Evolutionary conservation across 345 rosid species (phyloP).

Genomic region (Chamaenerion angustifolium): DNA sequence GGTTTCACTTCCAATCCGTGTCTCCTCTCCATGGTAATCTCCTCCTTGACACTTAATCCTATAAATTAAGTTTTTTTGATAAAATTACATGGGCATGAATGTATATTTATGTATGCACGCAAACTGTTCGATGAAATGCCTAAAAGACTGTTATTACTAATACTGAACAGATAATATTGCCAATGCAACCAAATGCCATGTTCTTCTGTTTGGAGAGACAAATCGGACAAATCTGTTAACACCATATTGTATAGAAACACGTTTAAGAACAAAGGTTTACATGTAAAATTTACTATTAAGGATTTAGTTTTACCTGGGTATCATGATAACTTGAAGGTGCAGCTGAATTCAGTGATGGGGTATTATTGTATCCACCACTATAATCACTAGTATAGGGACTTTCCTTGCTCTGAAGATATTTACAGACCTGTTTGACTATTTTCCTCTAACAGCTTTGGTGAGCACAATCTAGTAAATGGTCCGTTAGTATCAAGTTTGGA

Average conservation of each 20-base stretch:
- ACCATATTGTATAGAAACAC: not conserved
- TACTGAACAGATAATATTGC: no score
- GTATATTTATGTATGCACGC: no score
- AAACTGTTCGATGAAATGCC: no score
- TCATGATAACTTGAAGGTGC: constrained; percentile 16
- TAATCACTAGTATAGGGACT: not conserved
- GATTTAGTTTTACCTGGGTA: constrained; percentile 15
- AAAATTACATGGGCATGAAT: no score
- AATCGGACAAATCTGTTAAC: constrained; percentile 25
- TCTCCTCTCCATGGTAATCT: no score
- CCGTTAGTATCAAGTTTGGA: not conserved
- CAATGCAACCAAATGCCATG: constrained; percentile 44
- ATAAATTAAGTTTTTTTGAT: no score
- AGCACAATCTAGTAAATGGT: constrained; percentile 15
- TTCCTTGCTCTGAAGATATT: constrained; percentile 52
- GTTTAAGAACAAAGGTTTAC: not conserved
- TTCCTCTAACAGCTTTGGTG: constrained; percentile 95
- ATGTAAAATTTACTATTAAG: not conserved
- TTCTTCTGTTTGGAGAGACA: constrained; percentile 29
- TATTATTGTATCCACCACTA: constrained; percentile 8
- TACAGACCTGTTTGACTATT: constrained; percentile 95
- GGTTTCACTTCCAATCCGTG: no score
- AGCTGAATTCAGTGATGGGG: constrained; percentile 10
- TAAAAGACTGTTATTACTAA: no score
- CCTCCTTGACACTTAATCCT: no score